Evolutionary conservation across 2,329 filamentous ascomycete genomes (phyloP).

Genomic region (Penicillium sp.): DNA sequence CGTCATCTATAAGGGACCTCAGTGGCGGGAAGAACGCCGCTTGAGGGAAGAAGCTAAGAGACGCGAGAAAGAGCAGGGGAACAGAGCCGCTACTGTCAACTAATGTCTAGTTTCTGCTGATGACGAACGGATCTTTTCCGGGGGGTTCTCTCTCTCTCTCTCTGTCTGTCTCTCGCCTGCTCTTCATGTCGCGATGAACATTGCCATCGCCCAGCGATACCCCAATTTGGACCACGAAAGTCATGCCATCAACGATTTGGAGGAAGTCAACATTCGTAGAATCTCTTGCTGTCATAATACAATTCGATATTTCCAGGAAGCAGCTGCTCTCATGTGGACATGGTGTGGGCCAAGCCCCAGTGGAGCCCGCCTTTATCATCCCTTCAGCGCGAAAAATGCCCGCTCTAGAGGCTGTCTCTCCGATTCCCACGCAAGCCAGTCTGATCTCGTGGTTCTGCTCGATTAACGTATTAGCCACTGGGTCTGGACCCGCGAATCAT

Average conservation of each 20-base stretch:
- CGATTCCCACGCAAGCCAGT: constrained; percentile 95
- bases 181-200: constrained; percentile 1
- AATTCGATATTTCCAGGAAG: no score
- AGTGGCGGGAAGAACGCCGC: constrained; percentile 41
- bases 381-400: constrained; percentile 55
- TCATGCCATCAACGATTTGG: no score
- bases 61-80: not conserved
- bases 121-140: no score
- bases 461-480: not conserved
- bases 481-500: not conserved
- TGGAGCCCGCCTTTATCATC: constrained; percentile 8
- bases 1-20: constrained; percentile 36
- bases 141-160: no score
- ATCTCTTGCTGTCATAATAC: no score
- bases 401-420: constrained; percentile 63
- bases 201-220: not conserved
- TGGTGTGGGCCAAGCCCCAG: not conserved
- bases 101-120: no score
- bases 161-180: no score
- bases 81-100: no score
- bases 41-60: constrained; percentile 22
- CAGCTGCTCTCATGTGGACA: no score
- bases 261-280: no score
- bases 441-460: constrained; percentile 78
- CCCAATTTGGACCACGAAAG: not conserved